A percentile compares a stretch with the other conserved stretches of the same genome.
Evolutionary conservation across 2,329 filamentous ascomycete genomes (phyloP).

Genomic region (Hypoxylon sp.): DNA sequence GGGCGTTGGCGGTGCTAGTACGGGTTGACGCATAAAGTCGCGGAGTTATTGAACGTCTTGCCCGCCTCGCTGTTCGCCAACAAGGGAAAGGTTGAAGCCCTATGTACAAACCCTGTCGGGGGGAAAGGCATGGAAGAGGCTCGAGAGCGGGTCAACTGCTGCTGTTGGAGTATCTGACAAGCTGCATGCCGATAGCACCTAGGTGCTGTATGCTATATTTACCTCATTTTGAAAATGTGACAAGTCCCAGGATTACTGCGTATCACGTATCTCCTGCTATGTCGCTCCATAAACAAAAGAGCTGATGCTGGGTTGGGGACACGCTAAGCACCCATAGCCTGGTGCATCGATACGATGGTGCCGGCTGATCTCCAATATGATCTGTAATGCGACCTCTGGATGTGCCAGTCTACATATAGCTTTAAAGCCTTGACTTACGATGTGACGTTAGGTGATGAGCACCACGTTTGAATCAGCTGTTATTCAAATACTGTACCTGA

Average conservation of each 20-base stretch:
- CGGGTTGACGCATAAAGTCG: conserved; percentile 31
- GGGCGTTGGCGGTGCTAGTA: conserved; percentile 12
- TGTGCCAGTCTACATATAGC: conserved; percentile 17
- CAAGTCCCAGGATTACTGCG: not conserved
- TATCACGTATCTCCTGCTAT: not conserved
- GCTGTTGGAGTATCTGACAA: not conserved
- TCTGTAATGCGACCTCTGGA: conserved; percentile 39
- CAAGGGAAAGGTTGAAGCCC: conserved; percentile 1
- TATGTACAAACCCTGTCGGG: conserved; percentile 16
- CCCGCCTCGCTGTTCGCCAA: conserved; percentile 1
- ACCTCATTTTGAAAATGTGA: conserved; percentile 7
- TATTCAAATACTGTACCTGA: conserved; percentile 7
- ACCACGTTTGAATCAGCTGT: conserved; percentile 16
- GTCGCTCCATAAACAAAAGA: conserved; percentile 1
- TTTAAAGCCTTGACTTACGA: conserved; percentile 27
- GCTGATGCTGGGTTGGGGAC: conserved; percentile 6
- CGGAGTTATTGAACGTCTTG: conserved; percentile 29
- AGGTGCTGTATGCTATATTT: conserved; percentile 1
- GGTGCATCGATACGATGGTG: conserved; percentile 22
- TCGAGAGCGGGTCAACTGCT: conserved; percentile 10
- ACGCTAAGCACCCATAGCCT: conserved; percentile 20
- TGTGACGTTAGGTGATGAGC: conserved; percentile 25
- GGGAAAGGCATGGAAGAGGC: conserved; percentile 19
- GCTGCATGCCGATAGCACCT: not conserved
- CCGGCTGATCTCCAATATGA: conserved; percentile 35